Conservation (phyloP, 805 yeast genomes). For the Schizosaccharomyces octosporus region DNA sequence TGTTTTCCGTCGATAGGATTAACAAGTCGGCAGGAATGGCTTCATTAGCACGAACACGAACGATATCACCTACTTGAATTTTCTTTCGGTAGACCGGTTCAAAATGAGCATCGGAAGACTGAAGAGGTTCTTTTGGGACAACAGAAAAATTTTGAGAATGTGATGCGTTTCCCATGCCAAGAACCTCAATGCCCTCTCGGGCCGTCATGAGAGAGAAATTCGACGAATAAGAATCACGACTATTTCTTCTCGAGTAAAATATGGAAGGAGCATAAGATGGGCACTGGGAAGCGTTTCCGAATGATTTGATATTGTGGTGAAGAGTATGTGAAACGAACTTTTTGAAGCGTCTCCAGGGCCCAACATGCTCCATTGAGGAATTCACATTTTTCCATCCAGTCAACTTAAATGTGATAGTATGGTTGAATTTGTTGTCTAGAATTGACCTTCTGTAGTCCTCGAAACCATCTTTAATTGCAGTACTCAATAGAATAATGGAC, state of each 20-base stretch:
- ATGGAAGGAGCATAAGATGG: neutral
- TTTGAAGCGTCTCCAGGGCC: slow-evolving; percentile 45
- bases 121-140: neutral
- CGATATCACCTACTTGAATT: slow-evolving; percentile 48
- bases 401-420: slow-evolving; percentile 33
- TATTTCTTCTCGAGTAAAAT: neutral
- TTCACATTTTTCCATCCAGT: slow-evolving; percentile 32
- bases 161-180: neutral
- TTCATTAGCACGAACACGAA: slow-evolving; percentile 43
- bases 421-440: slow-evolving; percentile 45
- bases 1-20: slow-evolving; percentile 41
- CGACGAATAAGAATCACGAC: neutral
- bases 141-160: neutral
- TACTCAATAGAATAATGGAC: slow-evolving; percentile 49
- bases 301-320: neutral
- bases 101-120: slow-evolving; percentile 15
- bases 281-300: no score
- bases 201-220: neutral
- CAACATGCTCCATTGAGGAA: slow-evolving; percentile 27
- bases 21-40: slow-evolving; percentile 58
- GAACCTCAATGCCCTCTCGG: neutral
- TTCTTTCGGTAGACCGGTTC: slow-evolving; percentile 41
- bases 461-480: slow-evolving; percentile 53
- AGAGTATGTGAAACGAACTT: slow-evolving; percentile 14
- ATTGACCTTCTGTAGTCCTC: slow-evolving; percentile 47